Percentiles rank a stretch among this genome's conserved stretches.
These are phyloP conservation scores for Chlamydomonas sp. DNA, from an alignment of 139 green algal species.

Conservation along the genomic window DNA sequence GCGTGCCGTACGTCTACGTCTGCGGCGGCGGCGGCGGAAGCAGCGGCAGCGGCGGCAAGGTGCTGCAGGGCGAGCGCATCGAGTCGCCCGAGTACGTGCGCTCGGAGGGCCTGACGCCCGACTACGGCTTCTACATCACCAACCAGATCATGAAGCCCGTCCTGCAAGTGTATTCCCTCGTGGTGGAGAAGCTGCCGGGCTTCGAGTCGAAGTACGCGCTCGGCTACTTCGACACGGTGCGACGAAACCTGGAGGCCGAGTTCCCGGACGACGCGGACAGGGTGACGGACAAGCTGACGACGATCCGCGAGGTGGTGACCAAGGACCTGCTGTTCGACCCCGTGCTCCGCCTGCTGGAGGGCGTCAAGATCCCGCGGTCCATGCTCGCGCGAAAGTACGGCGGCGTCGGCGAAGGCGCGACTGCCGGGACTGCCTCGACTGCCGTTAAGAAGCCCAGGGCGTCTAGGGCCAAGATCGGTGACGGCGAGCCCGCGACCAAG, in stretches of 20 bases:
- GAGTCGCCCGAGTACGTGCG: conserved; percentile 15
- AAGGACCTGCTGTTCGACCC: conserved; percentile 10
- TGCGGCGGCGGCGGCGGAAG: too few relatives aligned
- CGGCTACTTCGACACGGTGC: neutral
- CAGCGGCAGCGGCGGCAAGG: neutral
- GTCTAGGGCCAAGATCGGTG: too few relatives aligned
- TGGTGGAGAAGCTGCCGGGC: conserved; percentile 12
- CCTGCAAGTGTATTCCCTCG: conserved; percentile 6
- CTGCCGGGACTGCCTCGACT: too few relatives aligned
- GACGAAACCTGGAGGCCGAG: neutral
- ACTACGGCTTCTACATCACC: conserved; percentile 21
- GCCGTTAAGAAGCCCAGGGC: too few relatives aligned
- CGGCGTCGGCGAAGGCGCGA: too few relatives aligned
- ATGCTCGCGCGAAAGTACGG: too few relatives aligned
- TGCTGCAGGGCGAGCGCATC: conserved; percentile 23
- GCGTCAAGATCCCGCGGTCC: too few relatives aligned
- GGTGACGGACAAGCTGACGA: neutral
- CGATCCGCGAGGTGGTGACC: neutral
- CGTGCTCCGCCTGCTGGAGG: too few relatives aligned
- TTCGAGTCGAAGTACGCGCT: neutral
- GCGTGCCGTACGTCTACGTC: conserved; percentile 22
- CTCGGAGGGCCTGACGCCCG: neutral
- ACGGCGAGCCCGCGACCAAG: too few relatives aligned
- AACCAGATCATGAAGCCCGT: conserved; percentile 27
- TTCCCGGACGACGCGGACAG: neutral